Evolutionary conservation across 768 basidiomycete genomes (phyloP).

Genomic region (Mycena haematopus): DNA sequence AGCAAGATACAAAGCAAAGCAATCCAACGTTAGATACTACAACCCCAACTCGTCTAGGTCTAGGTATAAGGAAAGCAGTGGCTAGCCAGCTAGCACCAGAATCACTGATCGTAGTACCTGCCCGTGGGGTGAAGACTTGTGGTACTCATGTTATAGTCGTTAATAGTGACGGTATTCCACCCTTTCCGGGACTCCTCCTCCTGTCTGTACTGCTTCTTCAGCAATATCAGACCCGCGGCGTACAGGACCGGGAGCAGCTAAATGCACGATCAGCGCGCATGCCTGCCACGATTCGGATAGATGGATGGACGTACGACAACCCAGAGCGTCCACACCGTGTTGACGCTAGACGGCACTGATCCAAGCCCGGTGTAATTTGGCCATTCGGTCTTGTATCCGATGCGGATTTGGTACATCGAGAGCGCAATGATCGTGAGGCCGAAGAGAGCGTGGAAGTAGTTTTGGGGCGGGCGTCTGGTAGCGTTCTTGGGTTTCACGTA

Average conservation of each 20-base stretch:
- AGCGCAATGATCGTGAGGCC: constrained; percentile 57
- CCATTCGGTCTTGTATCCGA: constrained; percentile 58
- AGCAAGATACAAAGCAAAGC: not conserved
- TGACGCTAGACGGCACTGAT: constrained; percentile 40
- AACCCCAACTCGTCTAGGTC: not conserved
- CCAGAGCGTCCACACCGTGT: constrained; percentile 54
- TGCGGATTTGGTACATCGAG: constrained; percentile 54
- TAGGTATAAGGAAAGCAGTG: not conserved
- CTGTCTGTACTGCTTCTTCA: constrained; percentile 55
- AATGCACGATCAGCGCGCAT: not conserved
- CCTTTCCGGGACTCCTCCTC: constrained; percentile 39
- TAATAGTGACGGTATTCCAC: not conserved
- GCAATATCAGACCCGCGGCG: constrained; percentile 47
- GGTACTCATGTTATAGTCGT: not conserved
- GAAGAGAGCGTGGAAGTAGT: constrained; percentile 61
- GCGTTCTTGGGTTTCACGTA: constrained; percentile 50
- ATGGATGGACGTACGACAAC: constrained; percentile 44
- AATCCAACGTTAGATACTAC: not conserved
- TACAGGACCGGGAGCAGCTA: constrained; percentile 55
- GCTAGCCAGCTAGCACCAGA: too few species aligned
- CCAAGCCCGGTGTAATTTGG: constrained; percentile 46
- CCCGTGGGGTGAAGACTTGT: not conserved
- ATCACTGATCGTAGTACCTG: constrained; percentile 16
- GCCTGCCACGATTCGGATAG: not conserved
- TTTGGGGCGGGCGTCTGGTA: constrained; percentile 51